Base-by-base conservation (phyloP, 2,329 filamentous ascomycete species). In the Tolypocladium pustulatum region DNA sequence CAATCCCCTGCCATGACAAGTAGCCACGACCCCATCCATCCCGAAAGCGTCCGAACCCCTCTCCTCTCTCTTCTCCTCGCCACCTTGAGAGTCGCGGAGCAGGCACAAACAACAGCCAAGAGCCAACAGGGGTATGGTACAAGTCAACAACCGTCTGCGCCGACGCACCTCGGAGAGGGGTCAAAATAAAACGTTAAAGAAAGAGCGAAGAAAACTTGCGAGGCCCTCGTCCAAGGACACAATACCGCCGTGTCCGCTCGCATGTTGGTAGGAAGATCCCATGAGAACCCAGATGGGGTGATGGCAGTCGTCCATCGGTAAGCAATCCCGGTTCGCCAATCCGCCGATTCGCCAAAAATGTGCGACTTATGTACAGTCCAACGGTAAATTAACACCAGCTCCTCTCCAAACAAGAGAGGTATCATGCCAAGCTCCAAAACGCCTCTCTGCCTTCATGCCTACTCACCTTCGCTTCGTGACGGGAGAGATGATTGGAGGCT, bases 311-410 rank as follows among this genome's bases (percentile, higher is more conserved):
- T 66, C 65, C 69, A 66, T 68, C 64, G 67, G 66, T 66, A 68
- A 65, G 67, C 64, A 66, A 65, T 58, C 64, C 70, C 67, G 61
- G 63, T 68, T 71, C 67, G 70, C 71, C 67, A 60, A 65, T 67
- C 65, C 68, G 63, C 67, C 70, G 63, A 69, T 73, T 72, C 73
- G 73, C 73, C 66, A 65, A 65, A 53, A 61, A 67, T 64, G 65
- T 65, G 71, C 71, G 71, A 73, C 71, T 73, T 74, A 69, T 74
- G 68, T 75, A 75, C 73, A 75, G 73, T 74, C 71, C 72, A 73
- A 74, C 67, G 69, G 57, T 63, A 58, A 69, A 69, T 59, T 62
- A 65, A 64, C 62, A 64, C 63, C 62, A 62, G 51, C 61, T 61
- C 62, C 62, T 67, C 20, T 46, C 55, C 41, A 40, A 54, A 54